phyloP scores from a whole-genome alignment of 345 rosid genomes.

The Murraya paniculata region DNA sequence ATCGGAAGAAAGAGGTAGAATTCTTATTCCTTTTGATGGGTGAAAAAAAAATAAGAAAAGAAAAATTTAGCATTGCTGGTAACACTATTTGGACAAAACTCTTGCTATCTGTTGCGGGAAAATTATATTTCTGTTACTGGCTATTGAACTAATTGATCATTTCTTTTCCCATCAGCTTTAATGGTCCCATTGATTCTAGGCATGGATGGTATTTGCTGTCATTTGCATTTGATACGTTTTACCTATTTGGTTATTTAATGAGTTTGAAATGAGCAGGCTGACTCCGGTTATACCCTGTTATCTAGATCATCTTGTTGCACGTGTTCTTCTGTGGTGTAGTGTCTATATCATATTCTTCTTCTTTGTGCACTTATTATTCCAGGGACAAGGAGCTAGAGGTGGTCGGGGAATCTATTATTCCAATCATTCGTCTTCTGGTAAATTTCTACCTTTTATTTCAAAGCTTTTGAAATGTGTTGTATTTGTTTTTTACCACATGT shows the following conservation, averaged over 20 bases:
- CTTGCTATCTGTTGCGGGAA: background rate
- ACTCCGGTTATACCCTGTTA: background rate
- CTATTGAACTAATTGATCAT: background rate
- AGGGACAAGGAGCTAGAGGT: slow-evolving; percentile 43
- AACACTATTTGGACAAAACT: background rate
- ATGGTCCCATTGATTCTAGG: background rate
- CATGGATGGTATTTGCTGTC: background rate
- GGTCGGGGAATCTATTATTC: slow-evolving; percentile 50
- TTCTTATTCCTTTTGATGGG: slow-evolving; percentile 3
- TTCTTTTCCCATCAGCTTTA: background rate
- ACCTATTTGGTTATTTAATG: background rate
- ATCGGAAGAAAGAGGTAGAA: slow-evolving; percentile 66
- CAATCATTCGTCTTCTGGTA: slow-evolving; percentile 42
- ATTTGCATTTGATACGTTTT: background rate
- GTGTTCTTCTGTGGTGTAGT: background rate
- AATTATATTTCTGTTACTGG: background rate
- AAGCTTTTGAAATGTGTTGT: background rate
- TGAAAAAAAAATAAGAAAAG: background rate
- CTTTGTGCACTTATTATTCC: slow-evolving; percentile 22
- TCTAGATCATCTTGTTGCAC: background rate
- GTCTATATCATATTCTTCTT: background rate
- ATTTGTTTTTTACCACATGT: background rate
- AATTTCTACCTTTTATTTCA: background rate
- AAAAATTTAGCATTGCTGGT: slow-evolving; percentile 1
- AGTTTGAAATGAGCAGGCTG: background rate